Evolutionary conservation across 495 filamentous ascomycete species (phyloP).

Genomic region (Aspergillus campestris): DNA sequence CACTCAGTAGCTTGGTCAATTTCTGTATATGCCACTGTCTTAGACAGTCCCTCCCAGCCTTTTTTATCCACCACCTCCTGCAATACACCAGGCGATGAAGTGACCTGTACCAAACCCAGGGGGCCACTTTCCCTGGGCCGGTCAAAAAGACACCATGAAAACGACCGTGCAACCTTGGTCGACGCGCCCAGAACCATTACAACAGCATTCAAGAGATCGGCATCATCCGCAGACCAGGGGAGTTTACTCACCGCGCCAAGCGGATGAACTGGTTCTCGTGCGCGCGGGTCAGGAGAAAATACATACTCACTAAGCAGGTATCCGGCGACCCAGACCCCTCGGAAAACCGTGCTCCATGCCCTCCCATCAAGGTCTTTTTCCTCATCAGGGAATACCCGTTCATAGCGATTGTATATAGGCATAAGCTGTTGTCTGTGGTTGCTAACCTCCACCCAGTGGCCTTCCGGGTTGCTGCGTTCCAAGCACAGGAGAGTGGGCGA

Average conservation of each 20-base stretch:
- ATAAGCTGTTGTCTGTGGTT: conserved; percentile 35
- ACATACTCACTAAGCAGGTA: conserved; percentile 41
- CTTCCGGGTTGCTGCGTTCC: conserved; percentile 6
- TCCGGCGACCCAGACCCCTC: conserved; percentile 34
- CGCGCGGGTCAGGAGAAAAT: conserved; percentile 23
- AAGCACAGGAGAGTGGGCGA: conserved; percentile 20
- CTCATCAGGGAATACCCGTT: neutral
- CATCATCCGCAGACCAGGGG: conserved; percentile 36
- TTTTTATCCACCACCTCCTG: conserved; percentile 21
- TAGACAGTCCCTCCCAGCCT: conserved; percentile 8
- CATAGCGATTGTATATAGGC: conserved; percentile 46
- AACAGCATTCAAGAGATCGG: conserved; percentile 30
- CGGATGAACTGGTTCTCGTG: conserved; percentile 26
- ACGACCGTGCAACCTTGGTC: conserved; percentile 40
- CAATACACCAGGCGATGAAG: conserved; percentile 10
- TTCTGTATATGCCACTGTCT: conserved; percentile 18
- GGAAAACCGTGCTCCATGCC: conserved; percentile 34
- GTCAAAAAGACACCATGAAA: conserved; percentile 24
- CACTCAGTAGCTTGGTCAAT: conserved; percentile 9
- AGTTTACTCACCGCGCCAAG: conserved; percentile 10
- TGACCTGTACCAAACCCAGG: conserved; percentile 22
- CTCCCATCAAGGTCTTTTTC: conserved; percentile 9
- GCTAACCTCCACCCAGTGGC: conserved; percentile 35
- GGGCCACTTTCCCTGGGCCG: conserved; percentile 7
- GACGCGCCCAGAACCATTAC: conserved; percentile 38